phyloP scores from a whole-genome alignment of 2,329 filamentous ascomycete species.

The Ceratocystis eucalypticola region DNA sequence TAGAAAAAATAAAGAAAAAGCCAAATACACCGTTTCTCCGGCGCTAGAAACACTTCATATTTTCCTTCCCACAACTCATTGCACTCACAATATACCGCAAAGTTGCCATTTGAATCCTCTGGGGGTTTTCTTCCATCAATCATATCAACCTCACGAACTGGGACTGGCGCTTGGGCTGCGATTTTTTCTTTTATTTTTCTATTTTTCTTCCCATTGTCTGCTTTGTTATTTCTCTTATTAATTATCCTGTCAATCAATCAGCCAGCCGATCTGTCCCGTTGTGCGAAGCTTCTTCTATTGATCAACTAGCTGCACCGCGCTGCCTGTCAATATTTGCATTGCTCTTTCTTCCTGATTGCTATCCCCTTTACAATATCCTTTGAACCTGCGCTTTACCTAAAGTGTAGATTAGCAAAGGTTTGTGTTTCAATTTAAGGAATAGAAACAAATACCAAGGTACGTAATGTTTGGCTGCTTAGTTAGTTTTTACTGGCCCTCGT shows the following conservation, averaged over 20 bases:
- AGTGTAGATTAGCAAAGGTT: neutral
- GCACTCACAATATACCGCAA: neutral
- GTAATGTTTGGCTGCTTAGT: neutral
- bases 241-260: neutral
- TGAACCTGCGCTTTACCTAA: neutral
- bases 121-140: neutral
- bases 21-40: neutral
- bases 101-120: neutral
- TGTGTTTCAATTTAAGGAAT: conserved; percentile 2
- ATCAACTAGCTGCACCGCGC: neutral
- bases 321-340: neutral
- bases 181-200: neutral
- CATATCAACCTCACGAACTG: neutral
- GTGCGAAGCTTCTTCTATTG: neutral
- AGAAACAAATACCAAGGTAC: neutral
- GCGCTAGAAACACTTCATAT: neutral
- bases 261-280: neutral
- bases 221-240: conserved; percentile 2
- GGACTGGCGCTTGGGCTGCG: conserved; percentile 5
- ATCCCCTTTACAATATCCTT: neutral
- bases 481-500: neutral
- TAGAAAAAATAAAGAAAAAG: neutral
- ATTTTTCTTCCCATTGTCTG: neutral
- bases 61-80: neutral
- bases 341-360: neutral